Conservation (phyloP, 495 filamentous ascomycete genomes). For the Neurospora sp. region DNA sequence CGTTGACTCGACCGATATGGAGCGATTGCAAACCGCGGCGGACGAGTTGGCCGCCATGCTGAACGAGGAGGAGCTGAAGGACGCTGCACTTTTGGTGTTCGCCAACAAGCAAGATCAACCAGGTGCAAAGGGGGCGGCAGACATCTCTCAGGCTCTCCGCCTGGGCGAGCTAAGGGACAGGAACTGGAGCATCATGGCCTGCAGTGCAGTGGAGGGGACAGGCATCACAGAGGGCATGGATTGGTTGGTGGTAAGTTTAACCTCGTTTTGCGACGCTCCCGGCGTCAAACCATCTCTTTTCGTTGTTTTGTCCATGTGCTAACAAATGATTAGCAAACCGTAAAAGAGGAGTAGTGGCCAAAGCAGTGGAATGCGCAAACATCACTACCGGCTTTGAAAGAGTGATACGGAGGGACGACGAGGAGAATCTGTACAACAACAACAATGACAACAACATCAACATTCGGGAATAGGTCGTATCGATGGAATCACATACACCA, state of each 20-base stretch:
- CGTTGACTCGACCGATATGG: slow-evolving; percentile 94
- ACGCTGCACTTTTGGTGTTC: slow-evolving; percentile 88
- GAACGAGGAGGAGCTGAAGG: slow-evolving; percentile 89
- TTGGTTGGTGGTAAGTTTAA: slow-evolving; percentile 84
- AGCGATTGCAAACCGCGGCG: slow-evolving; percentile 79
- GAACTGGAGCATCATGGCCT: slow-evolving; percentile 98
- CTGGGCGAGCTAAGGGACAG: slow-evolving; percentile 85
- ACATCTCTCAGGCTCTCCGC: slow-evolving; percentile 87
- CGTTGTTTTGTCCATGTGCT: slow-evolving; percentile 1
- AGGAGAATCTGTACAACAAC: slow-evolving; percentile 23
- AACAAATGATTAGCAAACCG: slow-evolving; percentile 34
- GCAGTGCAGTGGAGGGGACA: slow-evolving; percentile 89
- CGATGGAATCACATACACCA: slow-evolving; percentile 7
- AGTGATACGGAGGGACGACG: neutral
- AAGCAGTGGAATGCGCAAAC: neutral
- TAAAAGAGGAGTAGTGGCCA: slow-evolving; percentile 32
- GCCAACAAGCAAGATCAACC: slow-evolving; percentile 99
- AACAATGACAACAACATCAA: slow-evolving; percentile 8
- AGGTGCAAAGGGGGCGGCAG: slow-evolving; percentile 89
- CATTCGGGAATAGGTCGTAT: slow-evolving; percentile 1
- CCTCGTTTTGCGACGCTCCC: neutral
- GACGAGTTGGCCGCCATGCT: slow-evolving; percentile 93
- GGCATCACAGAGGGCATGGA: slow-evolving; percentile 97
- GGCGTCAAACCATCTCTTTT: no score
- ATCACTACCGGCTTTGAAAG: neutral